A percentile compares a stretch with the other conserved stretches of the same genome.
Evolutionary conservation across 192 early-diverging fungal genomes (phyloP).

Genomic region (Radiomyces spectabilis): DNA sequence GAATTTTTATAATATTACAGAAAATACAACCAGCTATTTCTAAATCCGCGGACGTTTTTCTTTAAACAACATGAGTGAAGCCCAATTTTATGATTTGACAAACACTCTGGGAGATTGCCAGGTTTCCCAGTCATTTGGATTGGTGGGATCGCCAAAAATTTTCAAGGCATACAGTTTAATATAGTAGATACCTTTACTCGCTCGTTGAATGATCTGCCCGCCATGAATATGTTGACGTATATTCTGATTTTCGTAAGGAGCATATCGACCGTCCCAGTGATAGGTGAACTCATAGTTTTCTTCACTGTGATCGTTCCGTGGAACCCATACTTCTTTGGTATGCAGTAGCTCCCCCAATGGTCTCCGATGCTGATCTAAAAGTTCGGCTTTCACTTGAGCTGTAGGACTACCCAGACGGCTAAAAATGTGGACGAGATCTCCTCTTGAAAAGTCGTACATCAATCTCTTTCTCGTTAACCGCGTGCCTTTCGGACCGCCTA

Average conservation of each 20-base stretch:
- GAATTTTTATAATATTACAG: no score
- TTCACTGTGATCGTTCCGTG: constrained; percentile 10
- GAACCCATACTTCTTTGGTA: constrained; percentile 3
- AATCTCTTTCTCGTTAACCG: neutral
- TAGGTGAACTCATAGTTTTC: neutral
- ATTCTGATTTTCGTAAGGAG: no score
- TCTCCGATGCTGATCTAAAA: neutral
- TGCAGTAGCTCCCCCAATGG: constrained; percentile 6
- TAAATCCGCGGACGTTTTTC: no score
- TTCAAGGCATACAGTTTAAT: constrained; percentile 13
- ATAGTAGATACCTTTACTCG: constrained; percentile 4
- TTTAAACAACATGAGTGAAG: no score
- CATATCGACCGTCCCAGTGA: constrained; percentile 1
- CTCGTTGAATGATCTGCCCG: no score
- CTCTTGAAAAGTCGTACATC: neutral
- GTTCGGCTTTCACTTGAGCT: neutral
- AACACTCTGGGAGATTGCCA: constrained; percentile 20
- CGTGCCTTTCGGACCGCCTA: neutral
- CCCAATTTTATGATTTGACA: no score
- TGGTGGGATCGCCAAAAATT: constrained; percentile 9
- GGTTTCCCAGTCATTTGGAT: constrained; percentile 5
- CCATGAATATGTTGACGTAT: no score
- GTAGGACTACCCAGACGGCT: constrained; percentile 9
- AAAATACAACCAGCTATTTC: no score
- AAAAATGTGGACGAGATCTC: neutral